Percentiles rank a stretch among this genome's conserved stretches.
Evolutionary conservation across 2,329 filamentous ascomycete species (phyloP).

Genomic region (Aspergillus caelatus): DNA sequence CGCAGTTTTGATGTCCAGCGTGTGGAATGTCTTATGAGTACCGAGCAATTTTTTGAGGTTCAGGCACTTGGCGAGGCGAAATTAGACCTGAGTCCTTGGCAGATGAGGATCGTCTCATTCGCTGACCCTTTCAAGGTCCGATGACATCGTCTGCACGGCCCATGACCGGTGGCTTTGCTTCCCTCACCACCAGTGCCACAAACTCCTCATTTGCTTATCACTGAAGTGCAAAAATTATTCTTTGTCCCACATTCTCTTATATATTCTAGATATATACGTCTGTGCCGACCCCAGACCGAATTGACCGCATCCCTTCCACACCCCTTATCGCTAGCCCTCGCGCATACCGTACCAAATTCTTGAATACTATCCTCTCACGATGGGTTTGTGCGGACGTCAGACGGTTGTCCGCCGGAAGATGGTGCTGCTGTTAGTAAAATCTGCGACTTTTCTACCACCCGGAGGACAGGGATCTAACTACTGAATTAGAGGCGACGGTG

Average conservation of each 20-base stretch:
- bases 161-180: conserved; percentile 25
- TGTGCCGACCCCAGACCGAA: neutral
- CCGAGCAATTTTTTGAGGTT: neutral
- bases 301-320: conserved; percentile 26
- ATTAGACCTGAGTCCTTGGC: conserved; percentile 20
- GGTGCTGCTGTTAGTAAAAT: conserved; percentile 71
- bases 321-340: conserved; percentile 11
- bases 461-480: conserved; percentile 23
- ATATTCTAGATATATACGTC: conserved; percentile 2
- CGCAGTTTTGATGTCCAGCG: neutral
- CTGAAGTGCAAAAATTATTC: neutral
- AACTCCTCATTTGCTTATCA: conserved; percentile 15
- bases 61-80: conserved; percentile 18
- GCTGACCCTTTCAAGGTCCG: conserved; percentile 32
- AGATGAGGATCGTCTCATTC: conserved; percentile 62
- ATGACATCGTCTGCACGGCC: conserved; percentile 38
- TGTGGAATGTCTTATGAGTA: neutral
- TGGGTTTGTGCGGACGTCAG: conserved; percentile 68
- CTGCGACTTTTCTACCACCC: neutral
- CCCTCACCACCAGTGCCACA: conserved; percentile 23
- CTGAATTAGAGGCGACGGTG: conserved; percentile 78
- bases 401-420: conserved; percentile 96
- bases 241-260: neutral
- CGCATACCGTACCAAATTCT: conserved; percentile 12
- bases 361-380: conserved; percentile 29